Evolutionary conservation across 164 flowering plant genomes (phyloP), one percentile per base, ranked within the genome.

Genomic region (Umbellularia californica): DNA sequence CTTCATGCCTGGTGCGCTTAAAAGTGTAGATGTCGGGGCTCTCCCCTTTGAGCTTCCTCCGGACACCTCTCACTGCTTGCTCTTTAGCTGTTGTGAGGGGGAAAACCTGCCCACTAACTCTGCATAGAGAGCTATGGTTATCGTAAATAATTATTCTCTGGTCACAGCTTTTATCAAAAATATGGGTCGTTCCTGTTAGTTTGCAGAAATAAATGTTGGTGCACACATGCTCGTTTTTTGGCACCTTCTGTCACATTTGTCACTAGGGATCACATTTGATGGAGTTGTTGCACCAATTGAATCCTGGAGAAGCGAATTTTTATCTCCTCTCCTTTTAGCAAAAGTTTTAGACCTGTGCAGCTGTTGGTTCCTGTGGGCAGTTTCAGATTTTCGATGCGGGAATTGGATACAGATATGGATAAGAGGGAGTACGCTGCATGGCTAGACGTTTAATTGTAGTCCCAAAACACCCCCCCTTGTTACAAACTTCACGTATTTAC

Each of bases 161-260:
- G 88, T 95, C 82, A 90, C 99, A 95, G 75, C 93, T 95, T 86
- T 95, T 92, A 89, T 93, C 99, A 88, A 98, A 95, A 74, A 93
- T 90, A 83, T 95, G 98, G 11, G 98, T 93, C 60, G 85, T 78
- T 33, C 93, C 97, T n/a, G 99, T 95, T 82, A 92, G 85, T 83
- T 85, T 93, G 93, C 99, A 95, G 79, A 85, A 89, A 75, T 87
- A 93, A 89, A 95, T 90, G 79, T 95, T 95, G 47, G 93, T 98
- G 79, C 92, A 95, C 58, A 95, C 87, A 76, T 77, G 89, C 72
- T 95, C 99, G 75, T 95, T 95, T 95, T 95, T 74, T 90, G 84
- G 80, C 99, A 95, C 83, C 88, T 89, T 90, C 90, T 86, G 77
- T 92, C 97, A 78, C 99, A 93, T 80, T 90, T 90, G 90, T 95